Evolutionary conservation across 345 rosid species (phyloP), one percentile per base, ranked within the genome.

Genomic region (Erucastrum elatum): DNA sequence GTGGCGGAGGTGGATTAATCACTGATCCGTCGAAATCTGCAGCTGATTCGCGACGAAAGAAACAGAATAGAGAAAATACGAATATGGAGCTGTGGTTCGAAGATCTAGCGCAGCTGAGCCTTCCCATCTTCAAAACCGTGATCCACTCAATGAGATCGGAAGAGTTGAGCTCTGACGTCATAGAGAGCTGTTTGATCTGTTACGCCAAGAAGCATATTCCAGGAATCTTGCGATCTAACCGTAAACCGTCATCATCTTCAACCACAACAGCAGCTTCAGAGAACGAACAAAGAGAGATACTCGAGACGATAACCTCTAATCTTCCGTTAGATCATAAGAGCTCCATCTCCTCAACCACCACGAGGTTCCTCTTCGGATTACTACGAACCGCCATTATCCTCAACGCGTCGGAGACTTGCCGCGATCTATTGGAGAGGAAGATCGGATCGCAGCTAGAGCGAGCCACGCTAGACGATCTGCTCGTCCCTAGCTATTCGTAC

Each of bases 401-500:
- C 59, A 93, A 87, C 71, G 96, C 96, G 1, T 84, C 97, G 1
- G 90, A 90, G 44, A 77, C 83, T 8, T 88, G 91, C 80, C 91
- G 87, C 2, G 75, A 89, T 30, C 72, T 84, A 0, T 49, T 95
- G 41, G 97, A 95, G 88, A 93, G 82, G 79, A 93, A 89, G 86
- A 90, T 95, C 13, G 98, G 93, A 51, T 80, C 84, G 33, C 96
- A 90, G 82, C 91, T 95, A 9, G 98, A 95, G 34, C 85, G 84
- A 82, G 97, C 94, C 41, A 86, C 92, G 39, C 89, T 93, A 8
- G 99, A 95, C 80, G 99, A 95, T 84, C 75, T 95, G 25, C 86
- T 95, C 67, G 91, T 95, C 51, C 99, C 99, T 2, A 95, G 99
- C 81, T 95, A 95, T 65, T 95, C 99, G 0, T 91, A 93, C 84